Evolutionary conservation across 2,329 filamentous ascomycete genomes (phyloP).

Genomic region (Neopestalotiopsis sp.): DNA sequence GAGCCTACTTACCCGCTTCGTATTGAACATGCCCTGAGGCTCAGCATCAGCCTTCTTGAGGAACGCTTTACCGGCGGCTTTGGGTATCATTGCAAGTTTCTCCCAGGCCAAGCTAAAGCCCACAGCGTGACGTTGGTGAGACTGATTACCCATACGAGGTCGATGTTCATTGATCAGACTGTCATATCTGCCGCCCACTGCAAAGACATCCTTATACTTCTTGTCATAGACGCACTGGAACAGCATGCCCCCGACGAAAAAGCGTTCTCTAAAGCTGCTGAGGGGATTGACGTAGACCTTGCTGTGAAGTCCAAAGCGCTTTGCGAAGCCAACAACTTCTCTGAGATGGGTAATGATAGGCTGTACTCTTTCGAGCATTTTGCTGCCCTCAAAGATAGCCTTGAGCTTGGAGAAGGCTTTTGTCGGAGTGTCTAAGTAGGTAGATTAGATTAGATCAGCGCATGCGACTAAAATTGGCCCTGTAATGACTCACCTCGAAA

Average conservation of each 20-base stretch:
- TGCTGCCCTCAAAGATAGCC: constrained; percentile 64
- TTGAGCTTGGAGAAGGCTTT: constrained; percentile 66
- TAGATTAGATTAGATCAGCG: not conserved
- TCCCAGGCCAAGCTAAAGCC: constrained; percentile 94
- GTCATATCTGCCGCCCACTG: constrained; percentile 93
- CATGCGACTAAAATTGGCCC: no score
- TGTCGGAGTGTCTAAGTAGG: constrained; percentile 54
- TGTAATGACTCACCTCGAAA: constrained; percentile 69
- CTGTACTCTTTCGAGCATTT: constrained; percentile 76
- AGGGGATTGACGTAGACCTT: constrained; percentile 87
- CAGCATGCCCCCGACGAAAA: constrained; percentile 83
- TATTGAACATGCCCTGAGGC: constrained; percentile 61
- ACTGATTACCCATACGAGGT: constrained; percentile 67
- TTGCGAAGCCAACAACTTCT: constrained; percentile 77
- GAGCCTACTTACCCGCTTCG: constrained; percentile 61
- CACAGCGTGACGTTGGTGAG: constrained; percentile 78
- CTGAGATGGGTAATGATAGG: constrained; percentile 81
- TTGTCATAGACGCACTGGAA: constrained; percentile 92
- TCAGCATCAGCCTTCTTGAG: constrained; percentile 76
- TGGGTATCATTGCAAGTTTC: constrained; percentile 71
- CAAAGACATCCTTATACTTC: constrained; percentile 84
- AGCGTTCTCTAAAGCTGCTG: constrained; percentile 87
- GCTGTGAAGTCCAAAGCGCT: constrained; percentile 74
- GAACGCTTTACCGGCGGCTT: constrained; percentile 60
- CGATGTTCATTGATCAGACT: constrained; percentile 83